Evolutionary conservation across 495 filamentous ascomycete species (phyloP), one percentile per base, ranked within the genome.

Genomic region (Rostrohypoxylon terebratum): DNA sequence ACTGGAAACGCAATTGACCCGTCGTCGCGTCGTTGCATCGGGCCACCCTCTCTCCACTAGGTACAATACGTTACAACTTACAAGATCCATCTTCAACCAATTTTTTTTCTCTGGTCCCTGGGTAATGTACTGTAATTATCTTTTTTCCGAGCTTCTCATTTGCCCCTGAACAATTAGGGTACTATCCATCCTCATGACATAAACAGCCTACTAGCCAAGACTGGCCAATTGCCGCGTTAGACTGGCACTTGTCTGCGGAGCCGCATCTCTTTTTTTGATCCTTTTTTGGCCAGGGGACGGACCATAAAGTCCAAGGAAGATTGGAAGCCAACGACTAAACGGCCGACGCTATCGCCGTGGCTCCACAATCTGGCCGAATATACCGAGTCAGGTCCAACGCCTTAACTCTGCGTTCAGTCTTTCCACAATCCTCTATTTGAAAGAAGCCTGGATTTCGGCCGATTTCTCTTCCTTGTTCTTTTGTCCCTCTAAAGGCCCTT

Each of bases 261-360:
- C 66, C 66, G 71, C 71, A 74, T 66, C 63, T 61, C 57, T 18
- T 62, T 20, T 28, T 18, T 62, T 20, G 3, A 5, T 3, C 28
- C 28, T 28, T 28, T 28, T 38, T 33, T 50, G 1, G 25, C 38
- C 53, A 58, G 53, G 67, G 40, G 53, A 28, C 18, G 47, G 47
- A 9, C 47, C 16, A 66, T 45, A 45, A 45, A 45, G n/a, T 45
- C 16, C 42, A 45, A 45, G 42, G 42, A 45, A 45, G n/a, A 50
- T 51, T 53, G 25, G 48, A n/a, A 67, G 21, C 71, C 71, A 74
- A 66, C 71, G 50, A 67, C 71, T 69, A 69, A 74, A 74, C 71
- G 71, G 57, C 71, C 71, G 71, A 74, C 71, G 66, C 71, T 69
- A 74, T 74, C 66, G 62, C 71, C 71, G 71, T 45, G 18, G 50